Evolutionary conservation across 1,284 basidiomycete species (phyloP).

Genomic region (Cystobasidium sp.): DNA sequence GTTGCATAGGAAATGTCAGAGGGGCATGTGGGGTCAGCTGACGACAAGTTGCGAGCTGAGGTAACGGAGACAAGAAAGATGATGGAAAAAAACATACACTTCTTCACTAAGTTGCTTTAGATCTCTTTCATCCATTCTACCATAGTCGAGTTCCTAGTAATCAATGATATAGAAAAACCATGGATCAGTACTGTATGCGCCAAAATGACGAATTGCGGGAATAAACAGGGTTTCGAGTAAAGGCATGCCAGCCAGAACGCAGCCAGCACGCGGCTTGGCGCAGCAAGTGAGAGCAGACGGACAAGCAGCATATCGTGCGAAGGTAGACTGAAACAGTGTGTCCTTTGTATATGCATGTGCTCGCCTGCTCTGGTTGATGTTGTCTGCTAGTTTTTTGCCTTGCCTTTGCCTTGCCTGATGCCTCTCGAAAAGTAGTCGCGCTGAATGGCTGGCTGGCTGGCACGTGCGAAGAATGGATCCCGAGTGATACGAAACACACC

Average conservation of each 20-base stretch:
- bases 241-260: too few species aligned
- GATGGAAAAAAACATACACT: slow-evolving; percentile 69
- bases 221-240: too few species aligned
- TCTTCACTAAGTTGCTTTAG: slow-evolving; percentile 95
- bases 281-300: too few species aligned
- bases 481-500: background rate
- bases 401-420: background rate
- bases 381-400: background rate
- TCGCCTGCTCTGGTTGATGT: background rate
- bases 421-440: slow-evolving; percentile 21
- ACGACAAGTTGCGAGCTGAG: background rate
- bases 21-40: background rate
- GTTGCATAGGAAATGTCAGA: background rate
- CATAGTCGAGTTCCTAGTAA: slow-evolving; percentile 93
- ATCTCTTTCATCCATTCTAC: slow-evolving; percentile 88
- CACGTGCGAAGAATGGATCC: slow-evolving; percentile 6
- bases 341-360: background rate
- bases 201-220: too few species aligned
- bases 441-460: background rate
- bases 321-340: background rate
- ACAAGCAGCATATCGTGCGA: background rate
- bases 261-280: too few species aligned
- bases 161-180: slow-evolving; percentile 76
- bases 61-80: too few species aligned
- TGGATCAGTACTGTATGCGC: background rate